Conservation (phyloP, 129 eudicot genomes). For the Pittosporum tobira region DNA sequence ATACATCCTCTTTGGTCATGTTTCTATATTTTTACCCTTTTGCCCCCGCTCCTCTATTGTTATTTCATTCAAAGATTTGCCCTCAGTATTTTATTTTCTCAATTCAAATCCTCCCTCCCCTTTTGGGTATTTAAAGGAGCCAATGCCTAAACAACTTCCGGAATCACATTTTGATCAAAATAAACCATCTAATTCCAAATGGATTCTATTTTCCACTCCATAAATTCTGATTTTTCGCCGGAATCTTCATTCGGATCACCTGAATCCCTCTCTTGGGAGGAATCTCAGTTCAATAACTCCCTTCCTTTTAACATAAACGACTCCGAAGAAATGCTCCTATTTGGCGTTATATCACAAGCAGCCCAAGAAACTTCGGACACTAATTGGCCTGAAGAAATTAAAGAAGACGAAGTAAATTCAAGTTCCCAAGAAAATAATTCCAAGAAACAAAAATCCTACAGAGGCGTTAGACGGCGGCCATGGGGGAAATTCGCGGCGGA, state of each 20-base stretch:
- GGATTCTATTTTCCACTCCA: conserved; percentile 21
- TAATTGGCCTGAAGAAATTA: not conserved
- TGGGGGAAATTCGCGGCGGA: conserved; percentile 85
- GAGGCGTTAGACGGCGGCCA: conserved; percentile 71
- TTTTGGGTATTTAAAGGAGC: conserved; percentile 14
- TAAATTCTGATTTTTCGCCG: conserved; percentile 22
- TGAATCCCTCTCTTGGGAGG: conserved; percentile 21
- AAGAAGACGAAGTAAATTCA: conserved; percentile 24
- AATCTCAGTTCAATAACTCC: conserved; percentile 1
- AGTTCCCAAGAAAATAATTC: conserved; percentile 2
- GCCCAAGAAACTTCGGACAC: not conserved
- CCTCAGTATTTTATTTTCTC: not conserved
- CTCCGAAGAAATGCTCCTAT: conserved; percentile 43
- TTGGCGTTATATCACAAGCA: conserved; percentile 23
- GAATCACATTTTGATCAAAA: not conserved
- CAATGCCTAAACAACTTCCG: not conserved
- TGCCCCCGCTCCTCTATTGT: not conserved
- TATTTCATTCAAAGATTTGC: not conserved
- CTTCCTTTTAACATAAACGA: conserved; percentile 55
- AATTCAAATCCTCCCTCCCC: conserved; percentile 9
- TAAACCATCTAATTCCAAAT: conserved; percentile 8
- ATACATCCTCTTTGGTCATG: not conserved
- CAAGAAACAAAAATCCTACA: conserved; percentile 24
- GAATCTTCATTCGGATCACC: conserved; percentile 39
- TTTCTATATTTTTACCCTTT: not conserved